Evolutionary conservation across 2,329 filamentous ascomycete species (phyloP).

Genomic region (Chrysosporium queenslandicum): DNA sequence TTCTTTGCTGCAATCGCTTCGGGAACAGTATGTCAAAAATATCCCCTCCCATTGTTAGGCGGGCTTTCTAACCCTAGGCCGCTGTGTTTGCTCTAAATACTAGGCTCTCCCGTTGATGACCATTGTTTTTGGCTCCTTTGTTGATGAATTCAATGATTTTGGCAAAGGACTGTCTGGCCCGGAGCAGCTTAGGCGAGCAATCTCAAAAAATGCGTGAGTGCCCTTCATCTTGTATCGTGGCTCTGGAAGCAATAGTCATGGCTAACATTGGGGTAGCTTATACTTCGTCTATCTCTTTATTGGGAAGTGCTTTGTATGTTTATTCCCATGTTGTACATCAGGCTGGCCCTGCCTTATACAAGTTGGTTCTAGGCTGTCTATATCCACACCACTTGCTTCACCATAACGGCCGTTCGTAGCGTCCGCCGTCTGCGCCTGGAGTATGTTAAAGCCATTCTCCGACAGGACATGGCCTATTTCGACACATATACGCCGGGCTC

Average conservation of each 20-base stretch:
- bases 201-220: conserved; percentile 29
- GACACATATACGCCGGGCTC: conserved; percentile 21
- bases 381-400: conserved; percentile 46
- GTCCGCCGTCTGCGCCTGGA: conserved; percentile 22
- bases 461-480: conserved; percentile 25
- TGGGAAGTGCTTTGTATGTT: conserved; percentile 35
- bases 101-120: conserved; percentile 38
- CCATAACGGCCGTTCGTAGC: conserved; percentile 32
- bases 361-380: conserved; percentile 50
- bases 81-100: neutral
- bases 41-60: neutral
- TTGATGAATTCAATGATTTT: conserved; percentile 40
- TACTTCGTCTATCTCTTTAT: conserved; percentile 64
- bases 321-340: neutral
- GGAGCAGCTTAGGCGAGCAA: conserved; percentile 30
- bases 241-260: neutral
- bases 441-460: conserved; percentile 19
- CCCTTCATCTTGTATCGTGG: no score
- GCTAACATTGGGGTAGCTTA: conserved; percentile 29
- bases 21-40: conserved; percentile 11
- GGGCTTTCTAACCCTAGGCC: neutral
- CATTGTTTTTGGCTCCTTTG: conserved; percentile 44
- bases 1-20: conserved; percentile 13
- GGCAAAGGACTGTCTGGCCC: conserved; percentile 26
- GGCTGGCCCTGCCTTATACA: neutral